A percentile compares a stretch with the other conserved stretches of the same genome.
phyloP scores from a whole-genome alignment of 805 yeast genomes.

The Cyberlindnera samutprakarnensis region DNA sequence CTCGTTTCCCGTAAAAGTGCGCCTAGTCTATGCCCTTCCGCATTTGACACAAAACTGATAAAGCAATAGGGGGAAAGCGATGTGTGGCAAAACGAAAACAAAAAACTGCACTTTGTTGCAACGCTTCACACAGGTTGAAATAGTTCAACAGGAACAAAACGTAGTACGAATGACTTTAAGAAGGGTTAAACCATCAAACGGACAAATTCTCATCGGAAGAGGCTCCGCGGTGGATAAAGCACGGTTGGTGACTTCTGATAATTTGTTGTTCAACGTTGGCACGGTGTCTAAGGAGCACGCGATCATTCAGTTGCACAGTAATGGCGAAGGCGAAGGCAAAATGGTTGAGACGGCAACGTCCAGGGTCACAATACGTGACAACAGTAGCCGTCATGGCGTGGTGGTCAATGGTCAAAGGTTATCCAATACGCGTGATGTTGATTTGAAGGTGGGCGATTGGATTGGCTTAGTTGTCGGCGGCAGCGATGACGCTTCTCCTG shows the following conservation, averaged over 20 bases:
- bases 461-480: slow-evolving; percentile 6
- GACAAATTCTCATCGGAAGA: background rate
- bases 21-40: no score
- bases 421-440: background rate
- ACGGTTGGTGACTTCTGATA: background rate
- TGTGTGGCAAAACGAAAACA: no score
- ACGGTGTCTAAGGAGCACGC: slow-evolving; percentile 2
- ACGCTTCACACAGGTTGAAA: no score
- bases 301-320: background rate
- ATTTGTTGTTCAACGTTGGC: background rate
- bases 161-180: background rate
- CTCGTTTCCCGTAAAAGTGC: no score
- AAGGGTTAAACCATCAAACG: slow-evolving; percentile 1
- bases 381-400: slow-evolving; percentile 6
- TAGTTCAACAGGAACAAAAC: no score
- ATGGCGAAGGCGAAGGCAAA: background rate
- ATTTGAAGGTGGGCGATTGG: slow-evolving; percentile 4
- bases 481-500: background rate
- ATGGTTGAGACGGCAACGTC: no score
- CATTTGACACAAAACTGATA: no score
- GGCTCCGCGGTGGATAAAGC: slow-evolving; percentile 1
- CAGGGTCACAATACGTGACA: slow-evolving; percentile 1
- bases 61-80: no score
- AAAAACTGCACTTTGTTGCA: background rate
- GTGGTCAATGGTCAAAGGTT: slow-evolving; percentile 5